Conservation (phyloP, 1,284 basidiomycete species). For the Cryptococcus sp. region DNA sequence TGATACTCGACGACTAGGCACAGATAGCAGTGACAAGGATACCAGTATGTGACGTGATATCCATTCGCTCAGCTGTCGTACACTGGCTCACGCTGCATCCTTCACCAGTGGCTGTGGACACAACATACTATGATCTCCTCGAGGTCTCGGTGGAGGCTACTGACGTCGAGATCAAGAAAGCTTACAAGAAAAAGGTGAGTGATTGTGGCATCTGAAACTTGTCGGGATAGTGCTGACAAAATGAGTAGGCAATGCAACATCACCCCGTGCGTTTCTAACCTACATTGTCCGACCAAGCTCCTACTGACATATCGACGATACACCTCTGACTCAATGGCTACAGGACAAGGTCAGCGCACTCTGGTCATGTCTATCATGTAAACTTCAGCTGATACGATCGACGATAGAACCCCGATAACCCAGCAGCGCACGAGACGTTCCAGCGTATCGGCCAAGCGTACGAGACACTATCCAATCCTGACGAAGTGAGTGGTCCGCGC, state of each 20-base stretch:
- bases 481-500: slow-evolving; percentile 49
- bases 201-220: not conserved
- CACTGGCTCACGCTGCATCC: not conserved
- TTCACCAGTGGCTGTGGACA: slow-evolving; percentile 44
- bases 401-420: slow-evolving; percentile 51
- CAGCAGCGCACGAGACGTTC: slow-evolving; percentile 70
- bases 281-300: not conserved
- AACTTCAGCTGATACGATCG: not conserved
- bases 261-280: slow-evolving; percentile 70
- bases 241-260: slow-evolving; percentile 74
- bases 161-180: slow-evolving; percentile 82
- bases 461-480: slow-evolving; percentile 77
- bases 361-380: slow-evolving; percentile 2
- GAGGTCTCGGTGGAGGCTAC: slow-evolving; percentile 69
- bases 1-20: too few relatives aligned
- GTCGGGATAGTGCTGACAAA: slow-evolving; percentile 14
- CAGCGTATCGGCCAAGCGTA: slow-evolving; percentile 90
- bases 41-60: not conserved
- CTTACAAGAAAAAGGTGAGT: slow-evolving; percentile 81
- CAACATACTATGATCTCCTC: slow-evolving; percentile 69
- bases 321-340: slow-evolving; percentile 3
- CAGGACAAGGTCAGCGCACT: slow-evolving; percentile 58
- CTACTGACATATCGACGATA: not conserved
- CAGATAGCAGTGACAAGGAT: too few relatives aligned
- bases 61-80: not conserved